phyloP scores from a whole-genome alignment of 2,329 filamentous ascomycete species.

The Aspergillus sp. region DNA sequence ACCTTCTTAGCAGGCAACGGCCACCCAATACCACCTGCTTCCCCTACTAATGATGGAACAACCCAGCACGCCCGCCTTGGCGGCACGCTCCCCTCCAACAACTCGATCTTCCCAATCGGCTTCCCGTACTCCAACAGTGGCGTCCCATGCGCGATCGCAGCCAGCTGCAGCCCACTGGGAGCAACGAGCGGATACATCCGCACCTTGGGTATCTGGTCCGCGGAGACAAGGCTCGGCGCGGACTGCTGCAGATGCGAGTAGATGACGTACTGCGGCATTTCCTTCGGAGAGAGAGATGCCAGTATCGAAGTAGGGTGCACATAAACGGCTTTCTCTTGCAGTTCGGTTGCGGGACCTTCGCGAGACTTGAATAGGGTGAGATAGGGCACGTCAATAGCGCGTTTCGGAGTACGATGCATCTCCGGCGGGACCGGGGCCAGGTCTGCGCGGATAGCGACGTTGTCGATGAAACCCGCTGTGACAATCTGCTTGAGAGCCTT shows the following conservation, averaged over 20 bases:
- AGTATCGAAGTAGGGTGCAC: conserved; percentile 82
- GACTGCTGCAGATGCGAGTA: conserved; percentile 78
- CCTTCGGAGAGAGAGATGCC: conserved; percentile 58
- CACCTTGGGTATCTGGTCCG: conserved; percentile 60
- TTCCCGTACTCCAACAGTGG: conserved; percentile 80
- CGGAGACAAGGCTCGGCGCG: conserved; percentile 44
- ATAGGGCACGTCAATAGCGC: conserved; percentile 91
- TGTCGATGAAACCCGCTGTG: conserved; percentile 87
- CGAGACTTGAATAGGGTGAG: conserved; percentile 70
- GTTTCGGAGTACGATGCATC: conserved; percentile 60
- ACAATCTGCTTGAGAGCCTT: conserved; percentile 83
- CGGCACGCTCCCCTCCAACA: conserved; percentile 36
- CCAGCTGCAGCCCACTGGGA: conserved; percentile 66
- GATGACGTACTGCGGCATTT: conserved; percentile 80
- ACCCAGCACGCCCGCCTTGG: conserved; percentile 72
- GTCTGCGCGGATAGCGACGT: conserved; percentile 87
- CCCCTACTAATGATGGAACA: conserved; percentile 68
- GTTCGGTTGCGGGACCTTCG: conserved; percentile 33
- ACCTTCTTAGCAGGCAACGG: conserved; percentile 80
- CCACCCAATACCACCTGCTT: conserved; percentile 66
- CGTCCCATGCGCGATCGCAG: conserved; percentile 74
- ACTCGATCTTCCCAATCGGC: conserved; percentile 73
- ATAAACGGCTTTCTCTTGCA: conserved; percentile 64
- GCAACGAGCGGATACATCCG: conserved; percentile 84
- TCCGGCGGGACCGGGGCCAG: conserved; percentile 67